Conservation (phyloP, 805 yeast genomes). For the Hanseniaspora hatyaiensis region DNA sequence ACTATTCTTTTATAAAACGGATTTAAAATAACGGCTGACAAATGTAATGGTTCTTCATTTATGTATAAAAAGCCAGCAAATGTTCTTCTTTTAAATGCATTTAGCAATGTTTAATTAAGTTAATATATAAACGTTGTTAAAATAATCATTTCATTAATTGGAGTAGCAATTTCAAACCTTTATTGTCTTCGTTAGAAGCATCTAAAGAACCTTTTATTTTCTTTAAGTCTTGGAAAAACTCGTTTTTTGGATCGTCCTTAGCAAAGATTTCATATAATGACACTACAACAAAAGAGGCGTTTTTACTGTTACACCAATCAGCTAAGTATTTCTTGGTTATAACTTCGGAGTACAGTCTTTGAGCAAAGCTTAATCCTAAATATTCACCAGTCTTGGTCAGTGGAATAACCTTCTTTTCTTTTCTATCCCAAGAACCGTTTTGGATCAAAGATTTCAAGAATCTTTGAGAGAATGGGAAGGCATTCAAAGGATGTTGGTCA, state of each 20-base stretch:
- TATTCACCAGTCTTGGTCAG: slow-evolving; percentile 34
- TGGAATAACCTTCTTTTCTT: slow-evolving; percentile 41
- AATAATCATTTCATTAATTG: slow-evolving; percentile 30
- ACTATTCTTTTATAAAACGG: too few relatives aligned
- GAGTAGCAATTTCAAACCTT: slow-evolving; percentile 48
- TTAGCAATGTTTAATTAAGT: too few relatives aligned
- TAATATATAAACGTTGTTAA: too few relatives aligned
- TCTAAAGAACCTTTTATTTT: slow-evolving; percentile 37
- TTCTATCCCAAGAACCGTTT: slow-evolving; percentile 72
- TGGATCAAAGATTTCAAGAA: slow-evolving; percentile 65
- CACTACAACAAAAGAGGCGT: slow-evolving; percentile 71
- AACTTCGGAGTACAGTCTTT: slow-evolving; percentile 40
- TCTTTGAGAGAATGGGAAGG: slow-evolving; percentile 58
- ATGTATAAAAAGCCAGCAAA: too few relatives aligned
- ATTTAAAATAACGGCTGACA: too few relatives aligned
- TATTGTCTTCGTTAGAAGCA: slow-evolving; percentile 38
- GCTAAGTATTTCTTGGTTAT: slow-evolving; percentile 41
- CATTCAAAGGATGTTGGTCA: slow-evolving; percentile 48
- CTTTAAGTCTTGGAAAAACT: slow-evolving; percentile 46
- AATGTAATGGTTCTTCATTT: too few relatives aligned
- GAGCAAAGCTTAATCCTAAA: slow-evolving; percentile 51
- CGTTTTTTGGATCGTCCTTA: slow-evolving; percentile 35
- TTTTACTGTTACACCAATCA: slow-evolving; percentile 57
- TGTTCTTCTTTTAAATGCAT: not conserved
- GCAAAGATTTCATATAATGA: slow-evolving; percentile 58